These are phyloP conservation scores for Alternaria ethzedia DNA, from an alignment of 2,329 filamentous ascomycete genomes.

Conservation along the genomic window DNA sequence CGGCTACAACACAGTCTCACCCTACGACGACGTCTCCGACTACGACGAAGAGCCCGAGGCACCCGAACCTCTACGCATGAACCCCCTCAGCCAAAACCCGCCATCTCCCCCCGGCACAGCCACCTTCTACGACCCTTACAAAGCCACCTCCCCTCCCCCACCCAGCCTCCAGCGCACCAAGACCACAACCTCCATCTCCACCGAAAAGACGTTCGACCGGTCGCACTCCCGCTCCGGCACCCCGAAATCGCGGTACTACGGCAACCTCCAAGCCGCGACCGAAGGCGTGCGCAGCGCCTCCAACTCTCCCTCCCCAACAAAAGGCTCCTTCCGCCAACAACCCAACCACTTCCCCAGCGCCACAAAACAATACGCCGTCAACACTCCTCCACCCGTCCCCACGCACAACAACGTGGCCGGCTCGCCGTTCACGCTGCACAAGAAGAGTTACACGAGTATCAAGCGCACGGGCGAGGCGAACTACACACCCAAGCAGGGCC, in stretches of 20 bases:
- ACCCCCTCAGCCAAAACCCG: slow-evolving; percentile 57
- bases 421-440: slow-evolving; percentile 41
- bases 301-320: slow-evolving; percentile 33
- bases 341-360: slow-evolving; percentile 34
- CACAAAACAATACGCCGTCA: slow-evolving; percentile 41
- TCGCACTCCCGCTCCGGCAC: slow-evolving; percentile 38
- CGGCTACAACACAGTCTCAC: slow-evolving; percentile 37
- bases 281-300: slow-evolving; percentile 43
- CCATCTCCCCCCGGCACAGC: slow-evolving; percentile 47
- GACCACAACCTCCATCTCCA: slow-evolving; percentile 37
- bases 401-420: slow-evolving; percentile 12
- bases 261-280: slow-evolving; percentile 54
- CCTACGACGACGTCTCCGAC: slow-evolving; percentile 38
- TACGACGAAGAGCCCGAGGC: slow-evolving; percentile 38
- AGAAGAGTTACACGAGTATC: slow-evolving; percentile 42
- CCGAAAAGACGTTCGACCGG: slow-evolving; percentile 38
- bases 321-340: slow-evolving; percentile 21
- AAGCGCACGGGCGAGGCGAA: slow-evolving; percentile 41
- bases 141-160: slow-evolving; percentile 17
- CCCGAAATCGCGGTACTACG: slow-evolving; percentile 55
- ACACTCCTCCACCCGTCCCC: slow-evolving; percentile 22
- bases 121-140: slow-evolving; percentile 17
- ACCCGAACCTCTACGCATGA: slow-evolving; percentile 55
- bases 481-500: slow-evolving; percentile 33
- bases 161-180: slow-evolving; percentile 27